These are phyloP conservation scores for Leishmania major DNA, from an alignment of 208 protist genomes.

Conservation along the genomic window DNA sequence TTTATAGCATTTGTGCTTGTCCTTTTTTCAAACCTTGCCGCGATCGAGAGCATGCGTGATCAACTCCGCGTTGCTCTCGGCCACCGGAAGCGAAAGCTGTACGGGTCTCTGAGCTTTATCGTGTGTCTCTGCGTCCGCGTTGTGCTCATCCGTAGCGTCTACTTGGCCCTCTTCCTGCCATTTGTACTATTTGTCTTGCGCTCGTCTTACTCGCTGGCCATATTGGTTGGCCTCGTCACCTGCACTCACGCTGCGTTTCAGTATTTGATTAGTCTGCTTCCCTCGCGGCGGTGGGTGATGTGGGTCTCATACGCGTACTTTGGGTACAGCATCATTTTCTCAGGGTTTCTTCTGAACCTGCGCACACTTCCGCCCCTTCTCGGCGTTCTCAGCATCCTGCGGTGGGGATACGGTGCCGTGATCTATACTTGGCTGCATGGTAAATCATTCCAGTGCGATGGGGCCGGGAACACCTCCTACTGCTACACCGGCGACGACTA, in stretches of 20 bases:
- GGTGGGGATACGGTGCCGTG: slow-evolving; percentile 65
- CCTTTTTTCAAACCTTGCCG: slow-evolving; percentile 46
- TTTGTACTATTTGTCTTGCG: slow-evolving; percentile 51
- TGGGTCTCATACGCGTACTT: slow-evolving; percentile 37
- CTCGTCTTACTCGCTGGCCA: slow-evolving; percentile 33
- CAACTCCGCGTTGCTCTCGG: slow-evolving; percentile 46
- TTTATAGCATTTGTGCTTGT: slow-evolving; percentile 60
- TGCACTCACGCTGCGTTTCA: slow-evolving; percentile 53
- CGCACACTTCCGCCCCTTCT: slow-evolving; percentile 40
- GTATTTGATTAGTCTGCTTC: slow-evolving; percentile 39
- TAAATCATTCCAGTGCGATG: slow-evolving; percentile 57
- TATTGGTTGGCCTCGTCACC: slow-evolving; percentile 47
- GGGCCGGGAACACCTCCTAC: slow-evolving; percentile 60
- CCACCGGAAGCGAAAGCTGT: slow-evolving; percentile 57
- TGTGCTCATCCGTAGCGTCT: slow-evolving; percentile 35
- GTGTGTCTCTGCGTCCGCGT: slow-evolving; percentile 40
- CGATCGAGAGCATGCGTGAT: slow-evolving; percentile 32
- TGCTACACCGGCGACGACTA: slow-evolving; percentile 69
- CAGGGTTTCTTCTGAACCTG: slow-evolving; percentile 70
- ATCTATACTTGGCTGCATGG: slow-evolving; percentile 49
- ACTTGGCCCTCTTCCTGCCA: slow-evolving; percentile 44
- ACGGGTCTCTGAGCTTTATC: slow-evolving; percentile 46
- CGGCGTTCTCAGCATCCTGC: slow-evolving; percentile 44
- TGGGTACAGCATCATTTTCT: slow-evolving; percentile 56
- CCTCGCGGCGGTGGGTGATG: slow-evolving; percentile 25